Percentiles rank a stretch among this genome's conserved stretches.
phyloP scores from a whole-genome alignment of 345 rosid species.

The Salix suchowensis region DNA sequence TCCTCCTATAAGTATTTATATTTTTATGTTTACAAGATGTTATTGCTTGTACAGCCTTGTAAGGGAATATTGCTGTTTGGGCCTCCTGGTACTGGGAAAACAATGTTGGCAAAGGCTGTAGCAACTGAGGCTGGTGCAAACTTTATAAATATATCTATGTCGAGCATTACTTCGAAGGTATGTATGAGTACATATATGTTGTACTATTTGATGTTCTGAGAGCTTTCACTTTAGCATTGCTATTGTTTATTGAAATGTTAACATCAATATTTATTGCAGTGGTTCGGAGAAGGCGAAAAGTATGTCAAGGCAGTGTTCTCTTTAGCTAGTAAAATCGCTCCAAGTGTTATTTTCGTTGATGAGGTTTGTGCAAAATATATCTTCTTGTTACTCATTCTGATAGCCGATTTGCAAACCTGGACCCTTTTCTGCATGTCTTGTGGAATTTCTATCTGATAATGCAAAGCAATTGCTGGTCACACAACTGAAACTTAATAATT shows the following conservation, averaged over 20 bases:
- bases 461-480: neutral
- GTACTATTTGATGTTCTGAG: neutral
- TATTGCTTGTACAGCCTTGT: conserved; percentile 60
- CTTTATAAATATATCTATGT: conserved; percentile 99
- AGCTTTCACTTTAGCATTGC: conserved; percentile 5
- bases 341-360: conserved; percentile 92
- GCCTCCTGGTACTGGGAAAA: conserved; percentile 99
- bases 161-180: conserved; percentile 98
- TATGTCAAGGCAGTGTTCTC: conserved; percentile 98
- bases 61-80: conserved; percentile 97
- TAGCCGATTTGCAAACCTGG: neutral
- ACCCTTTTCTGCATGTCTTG: neutral
- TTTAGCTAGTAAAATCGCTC: conserved; percentile 96
- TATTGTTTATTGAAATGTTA: neutral
- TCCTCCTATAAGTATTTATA: neutral
- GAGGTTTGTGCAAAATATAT: conserved; percentile 55
- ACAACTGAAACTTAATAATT: neutral
- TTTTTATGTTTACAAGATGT: neutral
- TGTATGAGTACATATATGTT: neutral
- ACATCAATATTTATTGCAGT: conserved; percentile 47
- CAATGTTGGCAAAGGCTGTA: conserved; percentile 99
- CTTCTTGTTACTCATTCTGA: neutral
- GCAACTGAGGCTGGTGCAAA: conserved; percentile 99
- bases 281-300: conserved; percentile 99
- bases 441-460: neutral